Percentiles rank a stretch among this genome's conserved stretches.
phyloP scores from a whole-genome alignment of 192 early-diverging fungal species.

The Glomus cerebriforme region DNA sequence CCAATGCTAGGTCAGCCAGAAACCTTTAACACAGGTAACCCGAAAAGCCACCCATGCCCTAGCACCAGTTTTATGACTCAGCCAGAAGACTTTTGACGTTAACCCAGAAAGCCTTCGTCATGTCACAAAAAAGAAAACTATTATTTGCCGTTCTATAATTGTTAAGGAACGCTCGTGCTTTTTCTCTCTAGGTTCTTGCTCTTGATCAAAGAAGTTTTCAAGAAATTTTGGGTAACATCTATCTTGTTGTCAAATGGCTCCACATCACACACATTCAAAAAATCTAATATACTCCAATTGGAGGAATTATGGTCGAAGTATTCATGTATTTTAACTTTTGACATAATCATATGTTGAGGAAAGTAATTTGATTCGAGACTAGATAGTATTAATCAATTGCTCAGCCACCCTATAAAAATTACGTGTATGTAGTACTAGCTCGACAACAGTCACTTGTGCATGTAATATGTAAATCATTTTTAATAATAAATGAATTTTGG shows the following conservation, averaged over 20 bases:
- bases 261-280: background rate
- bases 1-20: constrained; percentile 24
- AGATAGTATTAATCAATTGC: too few species aligned
- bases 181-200: background rate
- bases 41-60: constrained; percentile 21
- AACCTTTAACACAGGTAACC: constrained; percentile 30
- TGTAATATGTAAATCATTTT: too few species aligned
- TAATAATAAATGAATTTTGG: too few species aligned
- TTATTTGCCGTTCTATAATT: constrained; percentile 25
- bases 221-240: constrained; percentile 23
- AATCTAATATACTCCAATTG: constrained; percentile 17
- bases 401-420: too few species aligned
- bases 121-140: constrained; percentile 16
- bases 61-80: constrained; percentile 32
- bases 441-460: too few species aligned
- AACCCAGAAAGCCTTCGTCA: background rate
- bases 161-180: background rate
- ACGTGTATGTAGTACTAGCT: too few species aligned
- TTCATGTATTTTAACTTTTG: background rate
- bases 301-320: background rate
- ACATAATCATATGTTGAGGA: background rate
- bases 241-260: constrained; percentile 18
- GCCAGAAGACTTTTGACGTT: constrained; percentile 2
- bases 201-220: constrained; percentile 4
- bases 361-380: too few species aligned